Evolutionary conservation across 345 rosid genomes (phyloP).

Genomic region (Camelina neglecta): DNA sequence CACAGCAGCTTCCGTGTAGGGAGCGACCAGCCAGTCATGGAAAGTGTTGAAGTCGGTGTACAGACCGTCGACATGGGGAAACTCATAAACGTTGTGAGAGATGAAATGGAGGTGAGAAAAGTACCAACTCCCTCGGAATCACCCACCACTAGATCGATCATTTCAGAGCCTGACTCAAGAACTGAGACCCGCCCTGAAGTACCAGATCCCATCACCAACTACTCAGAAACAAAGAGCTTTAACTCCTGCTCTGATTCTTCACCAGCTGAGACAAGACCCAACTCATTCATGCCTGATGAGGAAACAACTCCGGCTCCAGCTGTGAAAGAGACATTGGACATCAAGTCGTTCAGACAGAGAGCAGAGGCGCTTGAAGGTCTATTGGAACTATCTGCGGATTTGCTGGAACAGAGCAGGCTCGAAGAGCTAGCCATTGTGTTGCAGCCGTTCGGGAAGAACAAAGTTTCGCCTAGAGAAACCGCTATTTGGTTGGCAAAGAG

Average conservation of each 20-base stretch:
- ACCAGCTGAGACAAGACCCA: slow-evolving; percentile 50
- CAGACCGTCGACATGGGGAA: slow-evolving; percentile 76
- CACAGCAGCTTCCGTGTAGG: slow-evolving; percentile 92
- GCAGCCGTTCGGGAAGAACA: slow-evolving; percentile 94
- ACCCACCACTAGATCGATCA: slow-evolving; percentile 48
- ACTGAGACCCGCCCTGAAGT: slow-evolving; percentile 30
- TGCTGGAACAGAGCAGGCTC: slow-evolving; percentile 80
- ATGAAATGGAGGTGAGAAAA: slow-evolving; percentile 70
- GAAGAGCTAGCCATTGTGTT: slow-evolving; percentile 95
- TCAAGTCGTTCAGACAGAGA: slow-evolving; percentile 90
- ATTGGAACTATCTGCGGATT: slow-evolving; percentile 86
- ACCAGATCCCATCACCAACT: slow-evolving; percentile 46
- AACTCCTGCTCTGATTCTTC: slow-evolving; percentile 48
- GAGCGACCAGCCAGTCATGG: slow-evolving; percentile 82
- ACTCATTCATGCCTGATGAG: slow-evolving; percentile 51
- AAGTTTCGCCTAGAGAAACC: slow-evolving; percentile 97
- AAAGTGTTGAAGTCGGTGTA: slow-evolving; percentile 79
- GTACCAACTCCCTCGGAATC: slow-evolving; percentile 52
- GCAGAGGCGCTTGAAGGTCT: slow-evolving; percentile 99
- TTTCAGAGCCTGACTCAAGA: slow-evolving; percentile 50
- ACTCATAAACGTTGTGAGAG: slow-evolving; percentile 74
- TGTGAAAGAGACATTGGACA: slow-evolving; percentile 72
- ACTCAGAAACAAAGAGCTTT: slow-evolving; percentile 52
- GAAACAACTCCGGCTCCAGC: slow-evolving; percentile 52
- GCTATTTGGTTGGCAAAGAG: slow-evolving; percentile 98